These are phyloP conservation scores for Bacidia rubella DNA, from an alignment of 495 filamentous ascomycete species.

Conservation along the genomic window DNA sequence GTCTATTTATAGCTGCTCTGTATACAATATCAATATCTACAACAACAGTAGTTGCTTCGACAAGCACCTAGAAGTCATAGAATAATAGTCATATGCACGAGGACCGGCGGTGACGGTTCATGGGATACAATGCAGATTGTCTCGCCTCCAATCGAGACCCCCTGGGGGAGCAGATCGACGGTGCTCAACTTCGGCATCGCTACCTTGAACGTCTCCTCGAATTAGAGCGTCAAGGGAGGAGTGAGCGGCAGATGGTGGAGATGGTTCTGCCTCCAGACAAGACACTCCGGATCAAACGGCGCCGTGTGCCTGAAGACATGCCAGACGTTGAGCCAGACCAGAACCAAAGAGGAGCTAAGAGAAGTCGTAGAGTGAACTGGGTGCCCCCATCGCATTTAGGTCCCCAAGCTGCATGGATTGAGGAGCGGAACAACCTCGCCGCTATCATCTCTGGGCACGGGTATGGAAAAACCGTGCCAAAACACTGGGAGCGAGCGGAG, in stretches of 20 bases:
- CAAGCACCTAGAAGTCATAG: too few relatives aligned
- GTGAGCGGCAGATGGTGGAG: slow-evolving; percentile 6
- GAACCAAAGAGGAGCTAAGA: background rate
- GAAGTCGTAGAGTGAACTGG: background rate
- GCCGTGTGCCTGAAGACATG: background rate
- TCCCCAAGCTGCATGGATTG: slow-evolving; percentile 2
- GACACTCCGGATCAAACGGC: background rate
- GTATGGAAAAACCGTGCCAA: background rate
- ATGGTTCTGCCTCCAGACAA: background rate
- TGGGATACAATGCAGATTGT: slow-evolving; percentile 6
- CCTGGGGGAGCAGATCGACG: background rate
- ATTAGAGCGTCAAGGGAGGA: slow-evolving; percentile 7
- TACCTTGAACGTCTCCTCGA: slow-evolving; percentile 6
- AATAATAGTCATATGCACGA: too few relatives aligned
- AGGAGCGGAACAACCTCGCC: slow-evolving; percentile 1
- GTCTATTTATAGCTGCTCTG: too few relatives aligned
- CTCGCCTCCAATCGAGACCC: background rate
- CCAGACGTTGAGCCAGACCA: background rate
- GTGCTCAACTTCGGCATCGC: slow-evolving; percentile 2
- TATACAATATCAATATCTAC: too few relatives aligned
- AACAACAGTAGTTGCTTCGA: too few relatives aligned
- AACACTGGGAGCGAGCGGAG: background rate
- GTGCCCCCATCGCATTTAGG: slow-evolving; percentile 3
- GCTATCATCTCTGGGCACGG: background rate
- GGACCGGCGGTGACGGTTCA: too few relatives aligned